Base-by-base conservation (phyloP, 1,284 basidiomycete genomes). In the Puccinia sorghi region DNA sequence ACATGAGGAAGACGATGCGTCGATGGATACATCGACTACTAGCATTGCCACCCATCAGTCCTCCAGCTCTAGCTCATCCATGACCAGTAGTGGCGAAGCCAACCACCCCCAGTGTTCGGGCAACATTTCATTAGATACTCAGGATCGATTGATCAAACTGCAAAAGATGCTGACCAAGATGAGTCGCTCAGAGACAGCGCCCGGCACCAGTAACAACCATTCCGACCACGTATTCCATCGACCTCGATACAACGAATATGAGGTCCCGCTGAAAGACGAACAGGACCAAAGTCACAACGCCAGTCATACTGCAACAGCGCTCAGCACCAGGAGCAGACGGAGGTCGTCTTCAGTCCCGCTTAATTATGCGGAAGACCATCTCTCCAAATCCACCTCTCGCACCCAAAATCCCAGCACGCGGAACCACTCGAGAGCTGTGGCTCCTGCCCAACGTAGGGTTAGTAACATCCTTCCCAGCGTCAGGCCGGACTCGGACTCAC, bases 141-240 rank as follows among this genome's bases (percentile, higher is more conserved):
- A 81, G 4, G 79, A 80, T 25, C 69, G 82, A 11, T 79, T 82
- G 46, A 79, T 80, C 2, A 82, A 82, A 59, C 59, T 82, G 22
- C 82, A 82, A 56, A 72, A 56, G 50, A 82, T 82, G 82, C 74
- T 82, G 43, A 80, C 80, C n/a, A 64, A 77, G 15, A 72, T 82
- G 27, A 71, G 78, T 22, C 80, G 79, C 71, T 81, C 82, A 1
- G 50, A 79, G 15, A 56, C 15, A 46, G 48, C 52, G 27, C 25
- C 73, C 13, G 27, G 57, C 39, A 17, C 32, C 27, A 27, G 12
- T 64, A 63, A 20, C n/a, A n/a, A 12, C 20, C 25, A 27, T 3
- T 52, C 37, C 27, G 59, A 52, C 12, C 13, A 59, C 17, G 59
- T 17, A 17, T 8, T 15, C 56, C 37, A 39, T 69, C 50, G 43